These are phyloP conservation scores for Moringa oleifera DNA, from an alignment of 345 rosid genomes.

Conservation along the genomic window DNA sequence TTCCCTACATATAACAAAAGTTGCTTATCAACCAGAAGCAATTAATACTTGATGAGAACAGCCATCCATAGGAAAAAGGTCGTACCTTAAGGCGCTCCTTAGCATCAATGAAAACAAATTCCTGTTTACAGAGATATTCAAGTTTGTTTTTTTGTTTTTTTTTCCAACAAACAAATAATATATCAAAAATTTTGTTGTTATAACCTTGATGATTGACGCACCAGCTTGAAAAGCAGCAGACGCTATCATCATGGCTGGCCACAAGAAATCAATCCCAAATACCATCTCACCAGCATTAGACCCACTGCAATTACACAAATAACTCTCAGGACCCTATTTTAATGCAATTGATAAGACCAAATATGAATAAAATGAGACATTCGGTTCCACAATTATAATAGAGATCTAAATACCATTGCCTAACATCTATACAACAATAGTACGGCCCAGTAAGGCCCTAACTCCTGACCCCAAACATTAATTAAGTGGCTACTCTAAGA, in stretches of 20 bases:
- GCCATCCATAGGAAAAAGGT: too few species aligned
- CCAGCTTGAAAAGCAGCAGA: conserved; percentile 87
- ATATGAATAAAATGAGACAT: too few species aligned
- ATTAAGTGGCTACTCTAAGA: too few species aligned
- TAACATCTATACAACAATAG: too few species aligned
- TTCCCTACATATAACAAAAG: conserved; percentile 40
- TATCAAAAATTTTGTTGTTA: conserved; percentile 8
- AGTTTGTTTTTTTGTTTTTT: too few species aligned
- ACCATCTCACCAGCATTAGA: conserved; percentile 57
- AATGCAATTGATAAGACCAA: conserved; percentile 1
- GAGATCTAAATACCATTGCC: too few species aligned
- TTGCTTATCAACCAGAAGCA: conserved; percentile 5
- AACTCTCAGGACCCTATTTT: conserved; percentile 5
- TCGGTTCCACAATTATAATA: too few species aligned
- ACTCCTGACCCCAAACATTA: too few species aligned
- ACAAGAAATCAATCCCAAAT: conserved; percentile 43
- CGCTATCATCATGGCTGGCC: conserved; percentile 77
- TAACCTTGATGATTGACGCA: conserved; percentile 80
- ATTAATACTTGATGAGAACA: neutral
- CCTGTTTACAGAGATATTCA: conserved; percentile 42
- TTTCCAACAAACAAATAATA: conserved; percentile 4
- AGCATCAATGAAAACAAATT: conserved; percentile 69
- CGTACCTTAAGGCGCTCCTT: conserved; percentile 60
- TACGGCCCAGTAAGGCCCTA: too few species aligned
- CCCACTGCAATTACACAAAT: conserved; percentile 47